Percentiles rank a stretch among this genome's conserved stretches.
Evolutionary conservation across 306 rosid genomes (phyloP).

Genomic region (Dryas drummondii): DNA sequence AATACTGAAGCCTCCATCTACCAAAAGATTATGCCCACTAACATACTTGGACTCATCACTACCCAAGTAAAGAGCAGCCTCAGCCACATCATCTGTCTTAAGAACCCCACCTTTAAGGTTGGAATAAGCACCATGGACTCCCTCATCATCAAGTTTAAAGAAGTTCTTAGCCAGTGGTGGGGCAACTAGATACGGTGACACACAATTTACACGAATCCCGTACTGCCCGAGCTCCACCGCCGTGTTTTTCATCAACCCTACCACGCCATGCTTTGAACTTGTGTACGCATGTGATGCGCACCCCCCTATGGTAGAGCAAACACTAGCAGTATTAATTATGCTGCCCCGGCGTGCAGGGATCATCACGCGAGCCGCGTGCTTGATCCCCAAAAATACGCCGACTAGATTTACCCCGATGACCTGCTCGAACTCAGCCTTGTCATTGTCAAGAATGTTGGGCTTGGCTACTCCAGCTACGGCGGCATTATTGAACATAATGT

Average conservation of each 20-base stretch:
- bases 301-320: constrained; percentile 27
- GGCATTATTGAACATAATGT: constrained; percentile 61
- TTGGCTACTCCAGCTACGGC: constrained; percentile 7
- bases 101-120: constrained; percentile 32
- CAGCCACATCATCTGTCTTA: constrained; percentile 38
- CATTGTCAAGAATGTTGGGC: constrained; percentile 26
- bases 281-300: constrained; percentile 37
- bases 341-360: constrained; percentile 29
- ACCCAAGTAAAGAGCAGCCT: constrained; percentile 51
- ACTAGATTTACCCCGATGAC: constrained; percentile 37
- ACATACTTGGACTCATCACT: constrained; percentile 53
- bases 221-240: constrained; percentile 48
- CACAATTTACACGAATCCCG: constrained; percentile 54
- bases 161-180: constrained; percentile 33
- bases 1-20: constrained; percentile 48
- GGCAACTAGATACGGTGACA: constrained; percentile 38
- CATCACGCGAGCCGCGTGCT: constrained; percentile 56
- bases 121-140: constrained; percentile 1
- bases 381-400: constrained; percentile 43
- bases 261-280: constrained; percentile 43
- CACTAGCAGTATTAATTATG: constrained; percentile 42
- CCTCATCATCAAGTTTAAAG: constrained; percentile 29
- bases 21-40: constrained; percentile 46
- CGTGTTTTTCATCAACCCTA: constrained; percentile 39
- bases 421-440: constrained; percentile 29